Percentiles rank a stretch among this genome's conserved stretches.
Conservation (phyloP, 192 early-diverging fungal genomes). For the Funneliformis geosporum region DNA sequence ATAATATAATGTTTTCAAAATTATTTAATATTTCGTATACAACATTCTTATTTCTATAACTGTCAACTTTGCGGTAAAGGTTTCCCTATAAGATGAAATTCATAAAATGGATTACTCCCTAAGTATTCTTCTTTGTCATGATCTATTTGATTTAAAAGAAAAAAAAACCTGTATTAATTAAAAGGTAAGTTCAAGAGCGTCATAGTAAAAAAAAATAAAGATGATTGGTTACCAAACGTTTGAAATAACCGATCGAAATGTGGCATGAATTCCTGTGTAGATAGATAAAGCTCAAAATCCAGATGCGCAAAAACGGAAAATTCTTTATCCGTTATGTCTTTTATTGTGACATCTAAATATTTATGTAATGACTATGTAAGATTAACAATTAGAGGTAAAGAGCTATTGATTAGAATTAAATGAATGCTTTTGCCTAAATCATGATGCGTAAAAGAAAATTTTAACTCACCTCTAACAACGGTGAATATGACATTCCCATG, state of each 20-base stretch:
- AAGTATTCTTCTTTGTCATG: slow-evolving; percentile 15
- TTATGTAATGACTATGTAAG: slow-evolving; percentile 64
- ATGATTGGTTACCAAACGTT: background rate
- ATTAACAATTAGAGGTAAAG: background rate
- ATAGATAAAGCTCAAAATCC: slow-evolving; percentile 88
- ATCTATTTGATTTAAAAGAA: background rate
- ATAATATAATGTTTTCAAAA: no score
- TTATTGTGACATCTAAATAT: slow-evolving; percentile 70
- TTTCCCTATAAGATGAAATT: background rate
- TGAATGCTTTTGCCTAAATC: background rate
- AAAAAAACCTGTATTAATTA: background rate
- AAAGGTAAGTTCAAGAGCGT: background rate
- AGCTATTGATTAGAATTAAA: background rate
- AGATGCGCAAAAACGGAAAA: slow-evolving; percentile 89
- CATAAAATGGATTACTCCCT: slow-evolving; percentile 24
- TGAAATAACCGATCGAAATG: slow-evolving; percentile 80
- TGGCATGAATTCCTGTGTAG: slow-evolving; percentile 86
- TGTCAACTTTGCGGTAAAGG: no score
- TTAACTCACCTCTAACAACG: slow-evolving; percentile 53
- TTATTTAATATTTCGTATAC: background rate
- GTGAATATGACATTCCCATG: slow-evolving; percentile 63
- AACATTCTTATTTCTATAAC: background rate
- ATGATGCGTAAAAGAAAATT: background rate
- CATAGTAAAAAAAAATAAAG: background rate
- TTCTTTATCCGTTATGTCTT: slow-evolving; percentile 85